Conservation (phyloP, 2,329 filamentous ascomycete species). For the Lecanicillium sp. region DNA sequence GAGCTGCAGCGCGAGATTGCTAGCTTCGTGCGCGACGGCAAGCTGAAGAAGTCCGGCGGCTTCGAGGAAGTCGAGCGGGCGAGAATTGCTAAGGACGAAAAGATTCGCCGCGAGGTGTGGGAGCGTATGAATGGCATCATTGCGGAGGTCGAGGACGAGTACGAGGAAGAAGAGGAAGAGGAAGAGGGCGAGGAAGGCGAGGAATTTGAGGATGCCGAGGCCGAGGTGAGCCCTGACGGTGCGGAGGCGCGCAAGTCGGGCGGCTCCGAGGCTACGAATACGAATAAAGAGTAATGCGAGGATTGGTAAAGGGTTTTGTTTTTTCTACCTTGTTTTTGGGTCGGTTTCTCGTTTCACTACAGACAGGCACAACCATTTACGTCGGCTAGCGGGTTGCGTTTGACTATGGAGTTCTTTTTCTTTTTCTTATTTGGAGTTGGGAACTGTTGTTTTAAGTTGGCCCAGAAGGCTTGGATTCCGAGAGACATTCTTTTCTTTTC, state of each 20-base stretch:
- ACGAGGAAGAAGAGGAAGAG: conserved; percentile 19
- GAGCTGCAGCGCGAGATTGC: conserved; percentile 78
- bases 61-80: conserved; percentile 89
- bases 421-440: not conserved
- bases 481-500: not conserved
- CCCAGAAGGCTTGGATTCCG: not conserved
- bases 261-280: not conserved
- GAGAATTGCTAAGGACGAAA: conserved; percentile 79
- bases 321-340: conserved; percentile 29
- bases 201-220: conserved; percentile 11
- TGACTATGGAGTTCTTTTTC: not conserved
- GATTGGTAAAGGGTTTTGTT: conserved; percentile 3
- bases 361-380: not conserved
- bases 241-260: not conserved
- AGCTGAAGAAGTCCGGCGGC: conserved; percentile 91
- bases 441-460: not conserved
- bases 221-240: not conserved
- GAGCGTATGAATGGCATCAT: conserved; percentile 56
- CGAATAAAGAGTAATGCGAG: conserved; percentile 12
- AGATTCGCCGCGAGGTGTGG: conserved; percentile 74
- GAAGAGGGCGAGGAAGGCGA: conserved; percentile 16
- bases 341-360: not conserved
- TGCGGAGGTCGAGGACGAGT: conserved; percentile 24
- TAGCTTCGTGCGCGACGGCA: conserved; percentile 80
- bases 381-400: not conserved